A percentile compares a stretch with the other conserved stretches of the same genome.
These are phyloP conservation scores for Oryza brachyantha DNA, from an alignment of 176 grass and related monocot species.

Conservation along the genomic window DNA sequence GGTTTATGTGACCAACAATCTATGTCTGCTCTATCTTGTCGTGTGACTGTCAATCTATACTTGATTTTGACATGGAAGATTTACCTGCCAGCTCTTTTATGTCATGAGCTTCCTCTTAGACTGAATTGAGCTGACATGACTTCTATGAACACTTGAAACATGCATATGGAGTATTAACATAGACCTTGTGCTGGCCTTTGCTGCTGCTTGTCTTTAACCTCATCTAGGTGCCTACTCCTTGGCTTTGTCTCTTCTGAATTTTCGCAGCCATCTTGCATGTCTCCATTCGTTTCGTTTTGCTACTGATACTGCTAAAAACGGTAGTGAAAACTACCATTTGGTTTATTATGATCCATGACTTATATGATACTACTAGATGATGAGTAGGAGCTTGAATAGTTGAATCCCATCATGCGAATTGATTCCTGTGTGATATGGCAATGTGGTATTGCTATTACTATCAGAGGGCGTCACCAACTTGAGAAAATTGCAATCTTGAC, in stretches of 20 bases:
- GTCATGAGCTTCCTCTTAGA: neutral
- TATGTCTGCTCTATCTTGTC: too few relatives aligned
- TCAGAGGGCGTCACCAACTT: too few relatives aligned
- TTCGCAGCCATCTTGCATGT: neutral
- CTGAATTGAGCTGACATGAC: neutral
- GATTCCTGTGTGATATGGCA: too few relatives aligned
- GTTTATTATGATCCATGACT: neutral
- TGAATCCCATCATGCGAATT: too few relatives aligned
- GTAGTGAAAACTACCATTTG: neutral
- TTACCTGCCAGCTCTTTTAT: neutral
- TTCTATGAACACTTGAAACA: too few relatives aligned
- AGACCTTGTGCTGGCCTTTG: neutral
- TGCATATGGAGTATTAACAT: too few relatives aligned
- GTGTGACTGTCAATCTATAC: neutral
- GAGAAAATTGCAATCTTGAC: too few relatives aligned
- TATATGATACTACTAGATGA: neutral
- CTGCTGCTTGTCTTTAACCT: neutral
- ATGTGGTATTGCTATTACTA: too few relatives aligned
- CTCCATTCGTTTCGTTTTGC: neutral
- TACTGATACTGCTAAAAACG: too few relatives aligned
- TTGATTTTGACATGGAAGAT: neutral
- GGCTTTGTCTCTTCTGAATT: neutral
- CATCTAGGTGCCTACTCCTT: neutral
- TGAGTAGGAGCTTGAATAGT: neutral
- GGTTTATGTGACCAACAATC: too few relatives aligned